These are phyloP conservation scores for Colletotrichum chlorophyti DNA, from an alignment of 2,329 filamentous ascomycete genomes.

Conservation along the genomic window DNA sequence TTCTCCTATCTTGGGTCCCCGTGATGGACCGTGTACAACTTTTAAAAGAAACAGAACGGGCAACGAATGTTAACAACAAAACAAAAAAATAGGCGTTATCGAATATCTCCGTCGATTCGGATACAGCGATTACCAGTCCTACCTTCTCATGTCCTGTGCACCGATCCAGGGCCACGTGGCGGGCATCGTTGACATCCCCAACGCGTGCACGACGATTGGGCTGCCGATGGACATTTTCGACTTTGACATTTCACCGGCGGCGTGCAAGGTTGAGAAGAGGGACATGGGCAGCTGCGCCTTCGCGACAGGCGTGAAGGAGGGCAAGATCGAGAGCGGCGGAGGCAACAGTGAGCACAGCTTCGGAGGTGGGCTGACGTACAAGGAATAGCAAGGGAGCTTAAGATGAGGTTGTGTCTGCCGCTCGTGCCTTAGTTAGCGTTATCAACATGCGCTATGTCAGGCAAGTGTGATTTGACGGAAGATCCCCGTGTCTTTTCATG, in stretches of 20 bases:
- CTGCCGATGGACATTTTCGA: slow-evolving; percentile 94
- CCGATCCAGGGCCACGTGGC: slow-evolving; percentile 89
- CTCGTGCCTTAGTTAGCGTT: too few relatives aligned
- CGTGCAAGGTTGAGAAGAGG: slow-evolving; percentile 51
- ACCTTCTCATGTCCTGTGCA: slow-evolving; percentile 83
- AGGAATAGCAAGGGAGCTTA: too few relatives aligned
- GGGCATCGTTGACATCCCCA: slow-evolving; percentile 89
- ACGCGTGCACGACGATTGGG: slow-evolving; percentile 88
- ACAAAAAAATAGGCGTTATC: slow-evolving; percentile 62
- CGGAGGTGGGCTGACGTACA: slow-evolving; percentile 58
- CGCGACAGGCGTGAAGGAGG: slow-evolving; percentile 53
- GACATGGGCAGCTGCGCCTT: slow-evolving; percentile 66
- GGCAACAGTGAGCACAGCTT: slow-evolving; percentile 56
- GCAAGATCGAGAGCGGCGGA: slow-evolving; percentile 50
- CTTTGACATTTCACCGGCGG: slow-evolving; percentile 80
- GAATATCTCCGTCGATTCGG: slow-evolving; percentile 82
- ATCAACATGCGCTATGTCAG: too few relatives aligned
- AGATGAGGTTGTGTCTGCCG: too few relatives aligned
- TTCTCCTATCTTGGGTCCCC: not conserved
- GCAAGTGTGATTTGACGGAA: too few relatives aligned
- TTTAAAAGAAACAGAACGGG: too few relatives aligned
- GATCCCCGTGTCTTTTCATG: too few relatives aligned
- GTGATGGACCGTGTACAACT: too few relatives aligned
- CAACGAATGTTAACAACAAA: too few relatives aligned
- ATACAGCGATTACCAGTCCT: slow-evolving; percentile 78